phyloP scores from a whole-genome alignment of 2,329 filamentous ascomycete species.

The Colletotrichum cereale region DNA sequence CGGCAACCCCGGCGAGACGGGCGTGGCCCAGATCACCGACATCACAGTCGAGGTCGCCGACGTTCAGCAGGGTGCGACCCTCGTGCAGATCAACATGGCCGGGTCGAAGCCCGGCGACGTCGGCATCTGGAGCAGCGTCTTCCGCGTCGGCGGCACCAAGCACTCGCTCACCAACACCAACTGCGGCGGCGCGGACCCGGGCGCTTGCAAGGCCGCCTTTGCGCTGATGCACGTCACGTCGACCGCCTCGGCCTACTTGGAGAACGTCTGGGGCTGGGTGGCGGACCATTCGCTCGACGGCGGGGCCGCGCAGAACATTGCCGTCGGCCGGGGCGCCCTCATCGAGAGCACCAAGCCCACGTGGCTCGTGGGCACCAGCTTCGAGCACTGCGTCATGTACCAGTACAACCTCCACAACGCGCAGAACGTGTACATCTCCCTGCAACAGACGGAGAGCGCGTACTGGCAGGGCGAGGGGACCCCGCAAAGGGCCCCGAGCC shows the following conservation, averaged over 20 bases:
- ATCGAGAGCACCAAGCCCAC: conserved; percentile 61
- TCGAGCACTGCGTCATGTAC: conserved; percentile 65
- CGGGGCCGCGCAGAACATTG: conserved; percentile 54
- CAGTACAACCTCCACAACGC: conserved; percentile 64
- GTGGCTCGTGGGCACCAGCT: conserved; percentile 66
- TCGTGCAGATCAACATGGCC: conserved; percentile 65
- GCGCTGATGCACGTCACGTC: conserved; percentile 62
- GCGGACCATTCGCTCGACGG: conserved; percentile 65
- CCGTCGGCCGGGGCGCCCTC: conserved; percentile 60
- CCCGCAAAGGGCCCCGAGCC: conserved; percentile 51
- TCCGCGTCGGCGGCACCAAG: conserved; percentile 60
- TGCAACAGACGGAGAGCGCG: conserved; percentile 61
- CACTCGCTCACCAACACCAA: conserved; percentile 53
- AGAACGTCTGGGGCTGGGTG: conserved; percentile 65
- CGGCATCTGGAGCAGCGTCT: conserved; percentile 61
- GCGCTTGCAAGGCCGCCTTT: conserved; percentile 60
- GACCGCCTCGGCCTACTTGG: conserved; percentile 62
- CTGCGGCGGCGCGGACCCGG: conserved; percentile 50
- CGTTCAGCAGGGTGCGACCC: conserved; percentile 53
- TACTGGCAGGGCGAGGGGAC: conserved; percentile 54
- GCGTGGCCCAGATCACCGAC: conserved; percentile 63
- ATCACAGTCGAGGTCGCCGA: conserved; percentile 65
- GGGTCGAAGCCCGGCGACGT: conserved; percentile 61
- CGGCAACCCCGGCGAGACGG: conserved; percentile 62
- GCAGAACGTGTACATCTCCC: conserved; percentile 56